Conservation (phyloP, 2,329 filamentous ascomycete genomes). For the Claviceps monticola region DNA sequence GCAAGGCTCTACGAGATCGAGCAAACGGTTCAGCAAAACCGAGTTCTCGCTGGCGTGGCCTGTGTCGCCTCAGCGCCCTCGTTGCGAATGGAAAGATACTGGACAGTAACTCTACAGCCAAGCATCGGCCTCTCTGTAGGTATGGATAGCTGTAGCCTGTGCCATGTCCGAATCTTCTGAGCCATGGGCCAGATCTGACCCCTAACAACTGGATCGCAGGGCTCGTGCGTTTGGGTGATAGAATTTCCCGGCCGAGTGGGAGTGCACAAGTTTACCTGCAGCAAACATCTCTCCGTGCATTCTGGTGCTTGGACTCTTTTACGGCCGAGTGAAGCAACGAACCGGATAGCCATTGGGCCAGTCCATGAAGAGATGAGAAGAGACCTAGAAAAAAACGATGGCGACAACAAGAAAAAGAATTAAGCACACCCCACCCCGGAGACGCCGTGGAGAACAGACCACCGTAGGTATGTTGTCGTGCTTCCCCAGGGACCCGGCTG, state of each 20-base stretch:
- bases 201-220: neutral
- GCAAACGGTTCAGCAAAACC: slow-evolving; percentile 2
- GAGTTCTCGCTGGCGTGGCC: neutral
- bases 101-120: neutral
- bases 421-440: neutral
- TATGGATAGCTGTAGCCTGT: neutral
- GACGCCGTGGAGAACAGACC: slow-evolving; percentile 5
- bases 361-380: neutral
- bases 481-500: neutral
- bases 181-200: neutral
- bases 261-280: slow-evolving; percentile 1
- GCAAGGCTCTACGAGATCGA: neutral
- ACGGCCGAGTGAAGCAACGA: neutral
- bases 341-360: neutral
- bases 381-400: neutral
- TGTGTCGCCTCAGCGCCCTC: slow-evolving; percentile 1
- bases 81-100: neutral
- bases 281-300: neutral
- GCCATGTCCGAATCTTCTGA: neutral
- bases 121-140: neutral
- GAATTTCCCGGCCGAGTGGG: slow-evolving; percentile 4
- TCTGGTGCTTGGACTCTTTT: too few species aligned
- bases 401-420: neutral
- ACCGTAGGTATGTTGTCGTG: neutral
- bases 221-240: neutral